These are phyloP conservation scores for Amphirosellinia nigrospora DNA, from an alignment of 495 filamentous ascomycete species.

Conservation along the genomic window DNA sequence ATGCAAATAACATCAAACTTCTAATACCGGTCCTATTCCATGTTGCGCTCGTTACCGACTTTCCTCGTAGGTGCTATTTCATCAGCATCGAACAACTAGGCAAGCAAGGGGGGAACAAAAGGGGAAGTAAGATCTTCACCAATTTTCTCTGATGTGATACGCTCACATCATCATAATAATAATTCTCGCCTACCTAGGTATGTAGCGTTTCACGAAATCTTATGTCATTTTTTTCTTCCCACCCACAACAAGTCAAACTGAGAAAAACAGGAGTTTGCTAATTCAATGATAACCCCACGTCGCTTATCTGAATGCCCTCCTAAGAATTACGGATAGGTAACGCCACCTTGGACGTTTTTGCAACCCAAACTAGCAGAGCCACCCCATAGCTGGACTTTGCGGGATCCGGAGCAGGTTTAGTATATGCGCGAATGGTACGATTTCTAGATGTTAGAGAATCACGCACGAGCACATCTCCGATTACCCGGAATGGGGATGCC, in stretches of 20 bases:
- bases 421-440: background rate
- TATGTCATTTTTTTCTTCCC: slow-evolving; percentile 7
- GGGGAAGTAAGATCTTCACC: background rate
- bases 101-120: background rate
- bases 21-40: background rate
- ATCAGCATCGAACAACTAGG: background rate
- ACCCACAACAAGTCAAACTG: background rate
- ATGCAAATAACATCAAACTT: slow-evolving; percentile 6
- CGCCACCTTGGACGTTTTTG: background rate
- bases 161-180: background rate
- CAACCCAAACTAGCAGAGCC: background rate
- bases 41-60: background rate
- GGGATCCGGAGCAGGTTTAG: background rate
- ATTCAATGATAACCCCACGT: slow-evolving; percentile 1
- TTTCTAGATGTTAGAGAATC: slow-evolving; percentile 12
- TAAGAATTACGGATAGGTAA: background rate
- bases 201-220: slow-evolving; percentile 17
- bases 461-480: background rate
- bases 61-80: background rate
- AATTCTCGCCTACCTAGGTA: too few relatives aligned
- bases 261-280: background rate
- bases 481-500: background rate
- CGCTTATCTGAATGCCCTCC: background rate
- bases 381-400: slow-evolving; percentile 4
- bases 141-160: background rate